These are phyloP conservation scores for Colletotrichum falcatum DNA, from an alignment of 2,329 filamentous ascomycete genomes.

Conservation along the genomic window DNA sequence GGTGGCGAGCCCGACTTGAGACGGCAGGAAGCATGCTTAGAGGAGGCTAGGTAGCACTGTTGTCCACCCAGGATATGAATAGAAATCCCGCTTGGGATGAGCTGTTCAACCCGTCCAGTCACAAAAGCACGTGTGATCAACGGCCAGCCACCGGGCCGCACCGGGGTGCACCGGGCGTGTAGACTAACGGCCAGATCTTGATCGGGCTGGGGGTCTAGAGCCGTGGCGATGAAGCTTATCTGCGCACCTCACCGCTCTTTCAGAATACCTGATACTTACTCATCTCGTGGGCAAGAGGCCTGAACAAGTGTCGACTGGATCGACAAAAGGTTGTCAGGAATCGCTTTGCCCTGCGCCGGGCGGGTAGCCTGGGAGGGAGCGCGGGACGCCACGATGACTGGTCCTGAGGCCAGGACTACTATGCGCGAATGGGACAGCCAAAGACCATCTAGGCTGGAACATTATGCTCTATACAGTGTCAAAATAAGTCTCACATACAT, in stretches of 20 bases:
- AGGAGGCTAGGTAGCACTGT: too few relatives aligned
- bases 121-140: conserved; percentile 3
- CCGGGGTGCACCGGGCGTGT: conserved; percentile 26
- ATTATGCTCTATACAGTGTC: conserved; percentile 9
- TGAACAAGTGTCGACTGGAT: neutral
- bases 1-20: conserved; percentile 5
- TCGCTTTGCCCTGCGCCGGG: too few relatives aligned
- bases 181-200: conserved; percentile 16
- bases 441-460: conserved; percentile 6
- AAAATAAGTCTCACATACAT: conserved; percentile 13
- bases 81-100: neutral
- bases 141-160: conserved; percentile 25
- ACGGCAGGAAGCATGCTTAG: neutral
- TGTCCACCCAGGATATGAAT: neutral
- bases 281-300: neutral
- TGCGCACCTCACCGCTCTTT: conserved; percentile 28
- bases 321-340: neutral
- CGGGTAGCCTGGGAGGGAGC: conserved; percentile 7
- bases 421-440: conserved; percentile 3
- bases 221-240: conserved; percentile 5
- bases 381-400: conserved; percentile 13
- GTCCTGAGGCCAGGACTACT: neutral
- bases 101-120: conserved; percentile 4
- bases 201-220: conserved; percentile 5
- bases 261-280: neutral